Percentiles rank a stretch among this genome's conserved stretches.
Evolutionary conservation across 768 basidiomycete species (phyloP).

Genomic region (Daedaleopsis nitida): DNA sequence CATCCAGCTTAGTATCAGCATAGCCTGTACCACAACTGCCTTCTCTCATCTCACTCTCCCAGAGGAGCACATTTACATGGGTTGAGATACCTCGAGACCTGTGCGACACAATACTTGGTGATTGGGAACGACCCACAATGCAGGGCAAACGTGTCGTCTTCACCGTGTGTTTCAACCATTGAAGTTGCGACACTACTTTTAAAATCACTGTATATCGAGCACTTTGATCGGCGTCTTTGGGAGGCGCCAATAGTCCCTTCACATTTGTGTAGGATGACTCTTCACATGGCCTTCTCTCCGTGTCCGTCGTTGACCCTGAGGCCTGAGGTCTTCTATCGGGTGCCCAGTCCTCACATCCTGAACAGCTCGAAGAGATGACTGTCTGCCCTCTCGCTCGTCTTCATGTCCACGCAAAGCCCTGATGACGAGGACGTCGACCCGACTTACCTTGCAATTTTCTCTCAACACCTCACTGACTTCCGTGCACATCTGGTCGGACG

Average conservation of each 20-base stretch:
- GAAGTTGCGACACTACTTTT: too few relatives aligned
- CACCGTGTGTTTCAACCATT: too few relatives aligned
- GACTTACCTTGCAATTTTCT: slow-evolving; percentile 33
- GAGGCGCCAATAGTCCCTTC: slow-evolving; percentile 1
- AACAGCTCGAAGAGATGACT: slow-evolving; percentile 14
- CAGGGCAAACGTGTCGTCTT: too few relatives aligned
- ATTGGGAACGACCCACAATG: too few relatives aligned
- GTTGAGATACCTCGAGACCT: too few relatives aligned
- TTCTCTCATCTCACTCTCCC: too few relatives aligned
- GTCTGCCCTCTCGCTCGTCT: not conserved
- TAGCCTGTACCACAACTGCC: not conserved
- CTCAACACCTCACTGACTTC: slow-evolving; percentile 36
- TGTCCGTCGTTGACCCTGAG: not conserved
- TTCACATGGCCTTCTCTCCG: not conserved
- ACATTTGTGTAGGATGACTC: slow-evolving; percentile 8
- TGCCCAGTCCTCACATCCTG: not conserved
- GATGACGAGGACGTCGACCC: slow-evolving; percentile 19
- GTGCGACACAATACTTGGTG: too few relatives aligned
- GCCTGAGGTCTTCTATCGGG: not conserved
- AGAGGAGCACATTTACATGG: too few relatives aligned
- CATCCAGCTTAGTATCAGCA: not conserved
- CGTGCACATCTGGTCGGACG: slow-evolving; percentile 40
- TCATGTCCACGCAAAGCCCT: slow-evolving; percentile 10
- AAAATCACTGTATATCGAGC: too few relatives aligned
- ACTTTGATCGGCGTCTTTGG: not conserved